Conservation (phyloP, 768 basidiomycete species). For the Omphalotus guepiniiformis region DNA sequence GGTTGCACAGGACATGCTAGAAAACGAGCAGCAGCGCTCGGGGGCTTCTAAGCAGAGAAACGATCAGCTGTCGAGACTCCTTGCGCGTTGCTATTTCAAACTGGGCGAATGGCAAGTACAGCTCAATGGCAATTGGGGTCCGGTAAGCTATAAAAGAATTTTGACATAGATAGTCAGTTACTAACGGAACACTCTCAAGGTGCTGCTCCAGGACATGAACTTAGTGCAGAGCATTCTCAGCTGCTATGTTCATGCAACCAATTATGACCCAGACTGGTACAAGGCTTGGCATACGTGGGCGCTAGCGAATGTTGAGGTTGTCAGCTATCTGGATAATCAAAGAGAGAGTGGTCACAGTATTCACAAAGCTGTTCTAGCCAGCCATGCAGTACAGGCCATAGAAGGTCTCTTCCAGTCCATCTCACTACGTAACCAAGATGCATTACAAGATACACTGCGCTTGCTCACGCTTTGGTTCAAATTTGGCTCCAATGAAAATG, state of each 20-base stretch:
- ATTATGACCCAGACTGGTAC: conserved; percentile 94
- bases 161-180: not conserved
- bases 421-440: conserved; percentile 81
- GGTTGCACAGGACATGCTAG: conserved; percentile 69
- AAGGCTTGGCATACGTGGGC: conserved; percentile 99
- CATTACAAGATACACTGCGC: conserved; percentile 91
- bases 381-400: conserved; percentile 90
- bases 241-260: conserved; percentile 83
- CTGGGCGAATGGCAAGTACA: conserved; percentile 92
- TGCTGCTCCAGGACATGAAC: conserved; percentile 39
- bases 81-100: conserved; percentile 97
- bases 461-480: conserved; percentile 98
- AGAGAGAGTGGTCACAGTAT: conserved; percentile 54
- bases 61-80: conserved; percentile 67
- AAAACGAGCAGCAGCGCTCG: conserved; percentile 49
- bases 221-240: conserved; percentile 80
- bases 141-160: conserved; percentile 51
- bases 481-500: conserved; percentile 85
- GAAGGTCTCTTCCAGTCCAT: conserved; percentile 98
- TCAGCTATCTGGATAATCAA: conserved; percentile 73
- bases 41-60: conserved; percentile 57
- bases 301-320: conserved; percentile 91
- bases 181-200: not conserved
- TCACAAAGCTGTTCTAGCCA: conserved; percentile 59
- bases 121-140: conserved; percentile 73